A percentile compares a stretch with the other conserved stretches of the same genome.
phyloP scores from a whole-genome alignment of 257 asterid species.

The Penstemon eatonii region DNA sequence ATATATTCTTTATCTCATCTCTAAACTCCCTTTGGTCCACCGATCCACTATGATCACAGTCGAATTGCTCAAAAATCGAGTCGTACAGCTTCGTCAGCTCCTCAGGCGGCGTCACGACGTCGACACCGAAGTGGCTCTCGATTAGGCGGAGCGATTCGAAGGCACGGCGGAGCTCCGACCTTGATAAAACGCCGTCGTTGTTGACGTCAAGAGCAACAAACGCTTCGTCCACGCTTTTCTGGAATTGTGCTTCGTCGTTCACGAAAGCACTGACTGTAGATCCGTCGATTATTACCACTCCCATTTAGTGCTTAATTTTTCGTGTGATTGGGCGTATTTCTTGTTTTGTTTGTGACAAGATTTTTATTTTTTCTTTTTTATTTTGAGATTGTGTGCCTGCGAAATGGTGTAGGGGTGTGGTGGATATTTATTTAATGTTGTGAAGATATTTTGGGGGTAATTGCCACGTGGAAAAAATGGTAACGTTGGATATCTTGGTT shows the following conservation, averaged over 20 bases:
- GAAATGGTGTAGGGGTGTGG: not conserved
- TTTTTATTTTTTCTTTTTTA: too few relatives aligned
- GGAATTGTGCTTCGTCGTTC: constrained; percentile 56
- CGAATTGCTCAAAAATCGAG: constrained; percentile 68
- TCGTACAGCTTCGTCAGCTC: constrained; percentile 76
- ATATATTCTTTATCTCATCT: constrained; percentile 64
- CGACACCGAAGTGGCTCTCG: constrained; percentile 80
- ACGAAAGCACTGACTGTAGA: constrained; percentile 66
- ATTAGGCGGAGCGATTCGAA: constrained; percentile 74
- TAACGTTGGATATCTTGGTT: too few relatives aligned
- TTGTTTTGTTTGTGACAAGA: too few relatives aligned
- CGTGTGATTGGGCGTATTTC: not conserved
- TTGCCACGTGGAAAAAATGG: too few relatives aligned
- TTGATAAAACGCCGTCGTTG: constrained; percentile 82
- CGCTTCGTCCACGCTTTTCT: constrained; percentile 53
- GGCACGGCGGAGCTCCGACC: constrained; percentile 78
- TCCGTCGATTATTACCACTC: constrained; percentile 79
- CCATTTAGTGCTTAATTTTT: constrained; percentile 36
- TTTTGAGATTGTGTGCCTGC: not conserved
- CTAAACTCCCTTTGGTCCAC: constrained; percentile 67
- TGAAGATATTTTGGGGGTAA: not conserved
- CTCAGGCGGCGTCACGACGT: constrained; percentile 69
- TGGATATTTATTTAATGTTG: not conserved
- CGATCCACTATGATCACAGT: constrained; percentile 57
- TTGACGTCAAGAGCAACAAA: constrained; percentile 65